Evolutionary conservation across 805 yeast genomes (phyloP).

Genomic region (Kluyveromyces aestuarii): DNA sequence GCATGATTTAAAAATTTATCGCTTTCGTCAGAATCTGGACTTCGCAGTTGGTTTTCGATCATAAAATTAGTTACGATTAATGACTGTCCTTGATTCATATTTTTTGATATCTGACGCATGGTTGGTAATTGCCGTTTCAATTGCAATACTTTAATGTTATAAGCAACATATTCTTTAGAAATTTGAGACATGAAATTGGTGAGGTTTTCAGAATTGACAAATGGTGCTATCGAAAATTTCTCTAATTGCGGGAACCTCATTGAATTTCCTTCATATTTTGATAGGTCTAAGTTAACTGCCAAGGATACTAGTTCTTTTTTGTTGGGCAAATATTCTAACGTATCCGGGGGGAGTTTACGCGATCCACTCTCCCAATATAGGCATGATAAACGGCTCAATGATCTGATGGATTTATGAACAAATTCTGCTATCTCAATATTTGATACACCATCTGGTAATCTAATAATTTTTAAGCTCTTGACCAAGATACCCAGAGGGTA

Average conservation of each 20-base stretch:
- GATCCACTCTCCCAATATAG: conserved; percentile 29
- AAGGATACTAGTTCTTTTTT: conserved; percentile 20
- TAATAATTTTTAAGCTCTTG: conserved; percentile 26
- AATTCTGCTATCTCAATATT: conserved; percentile 28
- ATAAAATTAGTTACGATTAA: conserved; percentile 6
- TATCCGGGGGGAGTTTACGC: conserved; percentile 26
- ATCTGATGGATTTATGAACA: conserved; percentile 18
- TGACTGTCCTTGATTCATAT: conserved; percentile 1
- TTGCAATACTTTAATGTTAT: conserved; percentile 4
- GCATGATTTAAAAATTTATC: conserved; percentile 2
- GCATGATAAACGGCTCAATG: conserved; percentile 20
- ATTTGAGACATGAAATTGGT: conserved; percentile 3
- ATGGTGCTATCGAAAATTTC: conserved; percentile 31
- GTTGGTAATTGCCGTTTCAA: conserved; percentile 5
- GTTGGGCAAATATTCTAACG: conserved; percentile 28
- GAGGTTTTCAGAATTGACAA: conserved; percentile 23
- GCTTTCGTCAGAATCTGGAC: conserved; percentile 4
- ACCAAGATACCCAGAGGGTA: conserved; percentile 11
- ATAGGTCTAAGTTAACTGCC: conserved; percentile 27
- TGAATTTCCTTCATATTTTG: conserved; percentile 6
- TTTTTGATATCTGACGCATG: conserved; percentile 1
- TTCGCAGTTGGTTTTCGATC: conserved; percentile 5
- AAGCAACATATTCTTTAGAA: neutral
- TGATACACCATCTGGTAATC: conserved; percentile 36
- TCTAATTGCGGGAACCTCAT: conserved; percentile 24